A percentile compares a stretch with the other conserved stretches of the same genome.
These are phyloP conservation scores for Phytophthora niederhauseri DNA, from an alignment of 352 stramenopile species.

Conservation along the genomic window DNA sequence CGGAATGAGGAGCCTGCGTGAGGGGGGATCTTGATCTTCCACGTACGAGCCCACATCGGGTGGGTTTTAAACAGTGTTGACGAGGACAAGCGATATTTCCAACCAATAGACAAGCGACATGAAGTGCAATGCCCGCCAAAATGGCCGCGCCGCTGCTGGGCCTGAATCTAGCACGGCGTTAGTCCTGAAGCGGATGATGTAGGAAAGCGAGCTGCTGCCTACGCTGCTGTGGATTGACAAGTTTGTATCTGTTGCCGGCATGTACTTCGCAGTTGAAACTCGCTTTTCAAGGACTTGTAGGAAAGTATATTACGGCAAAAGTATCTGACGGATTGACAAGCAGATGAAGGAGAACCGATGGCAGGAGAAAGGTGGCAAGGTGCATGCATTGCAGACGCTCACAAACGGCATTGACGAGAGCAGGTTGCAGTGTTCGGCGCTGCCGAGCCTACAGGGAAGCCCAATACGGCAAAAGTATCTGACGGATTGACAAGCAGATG, in stretches of 20 bases:
- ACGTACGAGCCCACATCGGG: not conserved
- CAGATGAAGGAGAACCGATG: not conserved
- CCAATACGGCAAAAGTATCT: not conserved
- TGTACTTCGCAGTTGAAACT: not conserved
- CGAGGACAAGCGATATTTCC: not conserved
- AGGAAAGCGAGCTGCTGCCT: not conserved
- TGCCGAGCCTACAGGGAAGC: not conserved
- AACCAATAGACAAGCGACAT: constrained; percentile 19
- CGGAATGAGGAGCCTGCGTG: constrained; percentile 33
- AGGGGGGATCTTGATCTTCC: constrained; percentile 13
- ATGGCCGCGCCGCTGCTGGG: not conserved
- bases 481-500: not conserved
- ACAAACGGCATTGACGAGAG: not conserved
- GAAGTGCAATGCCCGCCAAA: constrained; percentile 9
- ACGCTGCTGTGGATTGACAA: not conserved
- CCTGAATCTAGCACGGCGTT: not conserved
- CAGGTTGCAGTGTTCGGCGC: not conserved
- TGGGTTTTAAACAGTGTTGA: constrained; percentile 23
- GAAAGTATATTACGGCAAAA: not conserved
- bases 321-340: not conserved
- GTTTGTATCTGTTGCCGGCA: not conserved
- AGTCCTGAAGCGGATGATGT: not conserved
- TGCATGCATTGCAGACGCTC: not conserved
- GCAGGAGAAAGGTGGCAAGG: not conserved
- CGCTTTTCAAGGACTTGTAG: not conserved